Evolutionary conservation across 2,329 filamentous ascomycete genomes (phyloP).

Genomic region (Trichoderma sp.): DNA sequence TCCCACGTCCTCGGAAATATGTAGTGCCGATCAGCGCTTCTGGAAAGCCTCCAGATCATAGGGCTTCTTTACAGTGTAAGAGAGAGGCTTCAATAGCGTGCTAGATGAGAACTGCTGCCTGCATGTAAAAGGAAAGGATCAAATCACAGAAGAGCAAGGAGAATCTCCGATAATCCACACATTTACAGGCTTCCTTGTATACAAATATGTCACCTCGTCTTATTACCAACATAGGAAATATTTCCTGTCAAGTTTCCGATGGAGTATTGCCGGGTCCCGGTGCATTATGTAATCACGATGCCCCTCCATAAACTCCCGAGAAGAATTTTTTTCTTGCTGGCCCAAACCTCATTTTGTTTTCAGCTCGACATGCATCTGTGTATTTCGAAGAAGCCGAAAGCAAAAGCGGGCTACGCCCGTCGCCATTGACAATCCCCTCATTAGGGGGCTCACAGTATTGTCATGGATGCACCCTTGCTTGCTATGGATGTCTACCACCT

Average conservation of each 20-base stretch:
- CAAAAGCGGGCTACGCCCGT: background rate
- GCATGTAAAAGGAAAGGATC: background rate
- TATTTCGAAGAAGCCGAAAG: background rate
- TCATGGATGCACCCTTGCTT: background rate
- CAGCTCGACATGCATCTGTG: background rate
- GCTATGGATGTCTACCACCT: background rate
- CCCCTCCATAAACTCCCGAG: background rate
- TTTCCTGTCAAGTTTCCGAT: background rate
- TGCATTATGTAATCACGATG: background rate
- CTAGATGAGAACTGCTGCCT: background rate
- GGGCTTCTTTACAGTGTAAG: background rate
- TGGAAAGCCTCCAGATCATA: background rate
- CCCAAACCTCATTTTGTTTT: slow-evolving; percentile 5
- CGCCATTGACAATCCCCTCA: background rate
- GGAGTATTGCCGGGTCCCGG: background rate
- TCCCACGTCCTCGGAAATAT: background rate
- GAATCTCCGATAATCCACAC: background rate
- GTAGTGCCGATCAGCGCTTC: slow-evolving; percentile 9
- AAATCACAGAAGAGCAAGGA: background rate
- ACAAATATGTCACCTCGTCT: background rate
- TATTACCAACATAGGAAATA: background rate
- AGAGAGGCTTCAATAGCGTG: background rate
- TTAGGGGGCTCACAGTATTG: background rate
- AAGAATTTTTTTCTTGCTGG: slow-evolving; percentile 3
- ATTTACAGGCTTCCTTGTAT: background rate